Conservation (phyloP, 768 basidiomycete species). For the Suillus decipiens region DNA sequence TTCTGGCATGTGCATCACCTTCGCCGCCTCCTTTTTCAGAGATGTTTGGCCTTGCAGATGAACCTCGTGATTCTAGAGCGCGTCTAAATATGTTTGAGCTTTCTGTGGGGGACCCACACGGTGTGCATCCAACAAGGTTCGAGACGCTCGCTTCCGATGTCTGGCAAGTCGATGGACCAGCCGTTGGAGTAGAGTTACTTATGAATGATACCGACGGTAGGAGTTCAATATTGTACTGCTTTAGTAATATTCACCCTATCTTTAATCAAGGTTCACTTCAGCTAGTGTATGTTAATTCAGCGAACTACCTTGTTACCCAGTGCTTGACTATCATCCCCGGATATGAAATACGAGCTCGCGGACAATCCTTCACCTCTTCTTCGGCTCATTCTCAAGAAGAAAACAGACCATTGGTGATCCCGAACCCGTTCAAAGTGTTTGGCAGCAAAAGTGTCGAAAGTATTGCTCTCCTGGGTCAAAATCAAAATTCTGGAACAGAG, state of each 20-base stretch:
- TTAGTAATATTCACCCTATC: slow-evolving; percentile 14
- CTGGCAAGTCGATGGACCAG: slow-evolving; percentile 54
- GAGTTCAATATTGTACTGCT: slow-evolving; percentile 14
- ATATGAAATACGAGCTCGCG: slow-evolving; percentile 17
- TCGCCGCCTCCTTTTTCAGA: slow-evolving; percentile 24
- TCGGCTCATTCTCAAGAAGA: slow-evolving; percentile 26
- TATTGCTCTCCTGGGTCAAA: slow-evolving; percentile 25
- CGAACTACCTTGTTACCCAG: slow-evolving; percentile 48
- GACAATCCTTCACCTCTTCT: slow-evolving; percentile 21
- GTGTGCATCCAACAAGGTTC: slow-evolving; percentile 32
- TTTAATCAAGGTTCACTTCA: slow-evolving; percentile 23
- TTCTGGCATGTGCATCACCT: slow-evolving; percentile 50
- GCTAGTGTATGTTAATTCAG: slow-evolving; percentile 40
- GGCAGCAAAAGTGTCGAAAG: slow-evolving; percentile 52
- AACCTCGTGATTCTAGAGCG: slow-evolving; percentile 12
- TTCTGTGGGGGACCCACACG: slow-evolving; percentile 23
- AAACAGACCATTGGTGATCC: slow-evolving; percentile 43
- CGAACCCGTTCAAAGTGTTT: slow-evolving; percentile 65
- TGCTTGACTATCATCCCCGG: slow-evolving; percentile 36
- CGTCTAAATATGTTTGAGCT: slow-evolving; percentile 29
- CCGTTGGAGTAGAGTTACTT: slow-evolving; percentile 46
- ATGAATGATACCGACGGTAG: slow-evolving; percentile 48
- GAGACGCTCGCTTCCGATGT: slow-evolving; percentile 45
- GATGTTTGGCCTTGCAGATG: slow-evolving; percentile 22
- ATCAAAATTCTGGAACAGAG: slow-evolving; percentile 18